Conservation (phyloP, 148 eudicot species). For the Rhododendron griersonianum region DNA sequence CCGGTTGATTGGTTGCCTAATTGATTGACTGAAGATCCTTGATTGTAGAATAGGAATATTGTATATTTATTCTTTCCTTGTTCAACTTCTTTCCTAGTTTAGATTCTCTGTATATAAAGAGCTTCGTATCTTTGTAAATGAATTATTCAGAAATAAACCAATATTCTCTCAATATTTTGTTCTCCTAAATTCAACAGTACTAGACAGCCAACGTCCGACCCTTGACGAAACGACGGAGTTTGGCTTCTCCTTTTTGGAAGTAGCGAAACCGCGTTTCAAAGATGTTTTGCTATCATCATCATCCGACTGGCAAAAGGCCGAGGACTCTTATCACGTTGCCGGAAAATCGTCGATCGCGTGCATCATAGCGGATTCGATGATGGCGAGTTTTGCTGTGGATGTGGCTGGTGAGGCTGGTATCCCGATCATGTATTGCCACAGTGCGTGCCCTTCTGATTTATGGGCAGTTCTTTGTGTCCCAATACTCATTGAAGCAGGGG, state of each 20-base stretch:
- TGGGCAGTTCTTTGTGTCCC: not conserved
- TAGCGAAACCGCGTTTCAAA: not conserved
- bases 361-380: not conserved
- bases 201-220: not conserved
- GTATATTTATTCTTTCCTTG: no score
- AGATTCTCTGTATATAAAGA: no score
- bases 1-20: no score
- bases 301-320: not conserved
- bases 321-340: not conserved
- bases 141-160: no score
- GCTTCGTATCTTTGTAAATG: no score
- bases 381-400: not conserved
- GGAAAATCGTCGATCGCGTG: not conserved
- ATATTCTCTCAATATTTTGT: no score
- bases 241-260: no score
- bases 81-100: no score
- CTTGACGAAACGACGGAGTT: no score
- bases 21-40: no score
- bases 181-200: no score
- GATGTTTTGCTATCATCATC: not conserved
- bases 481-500: not conserved
- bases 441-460: not conserved
- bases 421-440: not conserved
- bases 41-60: no score
- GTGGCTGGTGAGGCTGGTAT: not conserved